Evolutionary conservation across 129 eudicot species (phyloP), one percentile per base, ranked within the genome.

Genomic region (Flaveria ramosissima): DNA sequence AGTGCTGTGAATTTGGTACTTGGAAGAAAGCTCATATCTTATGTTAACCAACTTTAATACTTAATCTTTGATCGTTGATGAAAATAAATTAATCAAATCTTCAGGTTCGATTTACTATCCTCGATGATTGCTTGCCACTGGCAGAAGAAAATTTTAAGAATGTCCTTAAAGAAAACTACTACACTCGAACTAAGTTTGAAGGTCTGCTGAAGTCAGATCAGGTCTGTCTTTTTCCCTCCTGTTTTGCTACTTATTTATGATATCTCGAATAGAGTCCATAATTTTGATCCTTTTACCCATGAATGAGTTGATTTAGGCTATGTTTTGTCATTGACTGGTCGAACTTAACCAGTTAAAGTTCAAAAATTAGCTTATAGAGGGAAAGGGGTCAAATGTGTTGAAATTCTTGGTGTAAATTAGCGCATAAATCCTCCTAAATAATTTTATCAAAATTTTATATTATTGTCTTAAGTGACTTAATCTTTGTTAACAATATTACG

Each of bases 81-180:
- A 59, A 73, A 2, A 21, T 73, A 19, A 17, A 45, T 2, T 52
- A 6, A 64, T 77, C 46, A 9, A 12, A 32, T 69, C 15, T 41
- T 14, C 78, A 91, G 98, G 98, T 94, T 45, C 96, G 93, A 26
- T 94, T 87, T 69, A 79, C 77, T 3, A 82, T 87, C 68, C 69
- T 89, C 20, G 92, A 86, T 19, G 92, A 91, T 81, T 91, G 97
- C 77, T 70, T 86, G 77, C 98, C 98, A 16, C 53, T 94, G 61
- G 86, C 92, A 10, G 98, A 94, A 81, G 98, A 94, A 72, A 89
- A 87, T 55, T 94, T 91, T 75, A 89, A 82, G 79, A 77, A 73
- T 12, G 89, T 86, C 9, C 80, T 95, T 70, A 89, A 89, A 85
- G 92, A 87, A 8, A 95, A 91, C 47, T 91, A 89, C 85, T 89